phyloP scores from a whole-genome alignment of 2,329 filamentous ascomycete species.

The Atkinsonella texensis region DNA sequence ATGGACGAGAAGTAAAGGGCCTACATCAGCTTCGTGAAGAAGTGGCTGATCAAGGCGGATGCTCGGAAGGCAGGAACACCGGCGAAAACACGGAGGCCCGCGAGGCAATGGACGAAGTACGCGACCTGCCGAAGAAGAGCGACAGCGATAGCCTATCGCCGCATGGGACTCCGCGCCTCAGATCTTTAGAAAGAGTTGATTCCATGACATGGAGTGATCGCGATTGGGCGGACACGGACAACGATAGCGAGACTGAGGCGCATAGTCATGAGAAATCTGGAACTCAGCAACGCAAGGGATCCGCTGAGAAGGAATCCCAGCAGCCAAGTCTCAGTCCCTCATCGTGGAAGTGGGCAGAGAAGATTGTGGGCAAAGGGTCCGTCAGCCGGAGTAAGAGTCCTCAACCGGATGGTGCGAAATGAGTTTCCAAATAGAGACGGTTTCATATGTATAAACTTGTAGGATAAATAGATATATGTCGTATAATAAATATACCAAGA shows the following conservation, averaged over 20 bases:
- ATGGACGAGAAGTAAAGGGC: constrained; percentile 52
- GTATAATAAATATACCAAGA: neutral
- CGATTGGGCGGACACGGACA: constrained; percentile 46
- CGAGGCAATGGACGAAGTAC: constrained; percentile 32
- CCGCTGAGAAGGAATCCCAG: constrained; percentile 10
- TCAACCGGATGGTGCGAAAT: neutral
- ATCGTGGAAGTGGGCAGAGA: constrained; percentile 42
- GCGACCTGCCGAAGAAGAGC: constrained; percentile 27
- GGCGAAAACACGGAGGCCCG: constrained; percentile 7
- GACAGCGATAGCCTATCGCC: constrained; percentile 12
- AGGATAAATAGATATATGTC: neutral
- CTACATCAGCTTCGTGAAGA: constrained; percentile 6
- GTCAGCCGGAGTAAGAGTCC: constrained; percentile 18
- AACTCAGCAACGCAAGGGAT: neutral
- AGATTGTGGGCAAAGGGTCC: constrained; percentile 35
- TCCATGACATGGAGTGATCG: constrained; percentile 55
- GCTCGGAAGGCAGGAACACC: constrained; percentile 7
- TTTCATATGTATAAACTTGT: neutral
- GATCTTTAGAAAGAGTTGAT: constrained; percentile 27
- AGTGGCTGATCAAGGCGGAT: constrained; percentile 17
- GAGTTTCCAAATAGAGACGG: neutral
- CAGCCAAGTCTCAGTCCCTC: constrained; percentile 13
- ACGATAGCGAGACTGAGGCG: constrained; percentile 27
- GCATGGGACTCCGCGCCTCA: constrained; percentile 8
- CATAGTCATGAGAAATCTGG: constrained; percentile 11